phyloP scores from a whole-genome alignment of 352 stramenopile species.

The Vaucheria bursata region DNA sequence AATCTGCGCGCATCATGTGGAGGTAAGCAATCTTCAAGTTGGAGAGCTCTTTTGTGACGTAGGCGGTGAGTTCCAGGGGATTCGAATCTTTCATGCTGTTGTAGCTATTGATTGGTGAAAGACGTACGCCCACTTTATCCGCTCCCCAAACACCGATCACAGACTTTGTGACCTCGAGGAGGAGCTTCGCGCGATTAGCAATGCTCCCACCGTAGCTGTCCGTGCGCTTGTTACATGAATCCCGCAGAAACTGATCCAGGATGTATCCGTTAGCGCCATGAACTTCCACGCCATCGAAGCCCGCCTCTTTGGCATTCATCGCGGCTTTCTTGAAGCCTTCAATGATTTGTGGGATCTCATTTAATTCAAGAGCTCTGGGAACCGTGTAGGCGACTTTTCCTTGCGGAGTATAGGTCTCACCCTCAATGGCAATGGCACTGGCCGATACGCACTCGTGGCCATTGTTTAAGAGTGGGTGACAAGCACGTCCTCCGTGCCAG shows the following conservation, averaged over 20 bases:
- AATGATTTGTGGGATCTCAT: conserved; percentile 61
- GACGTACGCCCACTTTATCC: conserved; percentile 16
- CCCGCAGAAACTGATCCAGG: conserved; percentile 65
- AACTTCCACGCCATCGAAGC: conserved; percentile 74
- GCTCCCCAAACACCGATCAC: conserved; percentile 15
- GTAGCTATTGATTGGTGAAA: not conserved
- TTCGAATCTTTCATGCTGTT: not conserved
- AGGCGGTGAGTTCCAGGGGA: not conserved
- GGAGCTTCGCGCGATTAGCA: conserved; percentile 36
- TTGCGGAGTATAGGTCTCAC: not conserved
- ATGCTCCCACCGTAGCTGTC: conserved; percentile 38
- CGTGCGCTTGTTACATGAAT: conserved; percentile 57
- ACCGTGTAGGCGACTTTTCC: not conserved
- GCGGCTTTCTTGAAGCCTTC: conserved; percentile 59
- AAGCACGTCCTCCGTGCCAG: conserved; percentile 3
- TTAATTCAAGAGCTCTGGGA: conserved; percentile 55
- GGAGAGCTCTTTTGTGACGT: not conserved
- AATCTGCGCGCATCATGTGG: not conserved
- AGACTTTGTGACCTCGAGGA: conserved; percentile 26
- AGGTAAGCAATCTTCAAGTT: not conserved
- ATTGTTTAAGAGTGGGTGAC: not conserved
- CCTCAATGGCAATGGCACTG: conserved; percentile 2
- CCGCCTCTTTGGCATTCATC: conserved; percentile 56
- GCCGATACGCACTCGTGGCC: too few species aligned
- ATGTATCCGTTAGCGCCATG: conserved; percentile 79